phyloP scores from a whole-genome alignment of 371 early-diverging fungal genomes.

The Apophysomyces elegans region DNA sequence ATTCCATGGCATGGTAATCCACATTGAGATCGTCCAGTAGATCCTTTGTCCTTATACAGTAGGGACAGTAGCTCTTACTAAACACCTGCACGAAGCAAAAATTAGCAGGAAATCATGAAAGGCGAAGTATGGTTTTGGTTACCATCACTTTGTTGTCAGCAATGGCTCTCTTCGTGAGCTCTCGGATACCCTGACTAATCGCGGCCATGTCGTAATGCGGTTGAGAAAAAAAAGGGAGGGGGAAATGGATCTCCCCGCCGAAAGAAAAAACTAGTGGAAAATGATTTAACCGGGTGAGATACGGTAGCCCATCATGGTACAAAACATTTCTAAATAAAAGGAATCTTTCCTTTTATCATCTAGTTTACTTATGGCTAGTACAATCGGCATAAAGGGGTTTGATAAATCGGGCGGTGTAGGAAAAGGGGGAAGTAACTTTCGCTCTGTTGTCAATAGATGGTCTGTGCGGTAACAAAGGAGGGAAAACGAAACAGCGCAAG shows the following conservation, averaged over 20 bases:
- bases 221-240: background rate
- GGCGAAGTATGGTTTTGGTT: background rate
- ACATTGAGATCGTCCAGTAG: conserved; percentile 58
- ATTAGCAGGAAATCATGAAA: background rate
- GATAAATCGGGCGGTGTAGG: no score
- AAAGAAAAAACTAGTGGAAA: no score
- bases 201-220: background rate
- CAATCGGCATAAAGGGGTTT: no score
- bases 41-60: conserved; percentile 76
- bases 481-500: background rate
- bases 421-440: no score
- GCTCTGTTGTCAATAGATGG: background rate
- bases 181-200: conserved; percentile 24
- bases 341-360: no score
- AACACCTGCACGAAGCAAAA: conserved; percentile 58
- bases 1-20: conserved; percentile 60
- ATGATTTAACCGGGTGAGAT: no score
- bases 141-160: conserved; percentile 48
- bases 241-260: no score
- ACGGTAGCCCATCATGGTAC: no score
- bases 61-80: conserved; percentile 89
- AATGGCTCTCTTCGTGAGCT: conserved; percentile 45
- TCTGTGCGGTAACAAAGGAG: background rate
- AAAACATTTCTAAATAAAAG: no score
- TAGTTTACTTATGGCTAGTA: no score